phyloP scores from a whole-genome alignment of 441 rosid species.

The Corymbia calophylla region DNA sequence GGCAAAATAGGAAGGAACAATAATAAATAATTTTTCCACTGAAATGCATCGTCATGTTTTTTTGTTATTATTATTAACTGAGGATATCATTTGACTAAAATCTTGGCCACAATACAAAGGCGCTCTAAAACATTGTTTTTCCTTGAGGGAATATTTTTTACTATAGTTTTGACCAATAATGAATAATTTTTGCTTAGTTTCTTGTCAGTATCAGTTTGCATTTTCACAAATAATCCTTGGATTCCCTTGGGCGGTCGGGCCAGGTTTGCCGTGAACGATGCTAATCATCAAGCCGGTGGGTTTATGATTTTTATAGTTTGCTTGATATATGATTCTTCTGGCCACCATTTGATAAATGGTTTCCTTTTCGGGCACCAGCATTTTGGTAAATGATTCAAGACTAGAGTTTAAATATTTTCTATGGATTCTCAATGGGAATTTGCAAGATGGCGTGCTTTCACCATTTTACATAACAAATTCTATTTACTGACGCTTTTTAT shows the following conservation, averaged over 20 bases:
- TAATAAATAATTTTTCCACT: too few species aligned
- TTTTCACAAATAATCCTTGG: neutral
- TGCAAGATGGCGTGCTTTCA: neutral
- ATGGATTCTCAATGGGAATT: neutral
- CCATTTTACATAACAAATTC: neutral
- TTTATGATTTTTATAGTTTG: too few species aligned
- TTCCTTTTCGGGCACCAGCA: neutral
- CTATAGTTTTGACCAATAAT: too few species aligned
- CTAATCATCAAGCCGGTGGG: too few species aligned
- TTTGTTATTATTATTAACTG: too few species aligned
- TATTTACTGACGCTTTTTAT: neutral
- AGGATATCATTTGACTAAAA: too few species aligned
- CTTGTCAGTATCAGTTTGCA: neutral
- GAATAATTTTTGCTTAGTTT: neutral
- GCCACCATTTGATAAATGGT: neutral
- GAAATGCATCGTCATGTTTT: too few species aligned
- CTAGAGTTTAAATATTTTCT: neutral
- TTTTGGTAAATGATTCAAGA: neutral
- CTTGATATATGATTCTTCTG: too few species aligned
- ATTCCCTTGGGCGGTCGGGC: neutral
- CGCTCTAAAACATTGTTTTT: neutral
- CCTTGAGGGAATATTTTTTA: neutral
- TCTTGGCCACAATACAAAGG: neutral
- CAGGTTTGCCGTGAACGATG: neutral
- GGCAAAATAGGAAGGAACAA: too few species aligned